Evolutionary conservation across 2,329 filamentous ascomycete genomes (phyloP).

Genomic region (Sporothrix globosa): DNA sequence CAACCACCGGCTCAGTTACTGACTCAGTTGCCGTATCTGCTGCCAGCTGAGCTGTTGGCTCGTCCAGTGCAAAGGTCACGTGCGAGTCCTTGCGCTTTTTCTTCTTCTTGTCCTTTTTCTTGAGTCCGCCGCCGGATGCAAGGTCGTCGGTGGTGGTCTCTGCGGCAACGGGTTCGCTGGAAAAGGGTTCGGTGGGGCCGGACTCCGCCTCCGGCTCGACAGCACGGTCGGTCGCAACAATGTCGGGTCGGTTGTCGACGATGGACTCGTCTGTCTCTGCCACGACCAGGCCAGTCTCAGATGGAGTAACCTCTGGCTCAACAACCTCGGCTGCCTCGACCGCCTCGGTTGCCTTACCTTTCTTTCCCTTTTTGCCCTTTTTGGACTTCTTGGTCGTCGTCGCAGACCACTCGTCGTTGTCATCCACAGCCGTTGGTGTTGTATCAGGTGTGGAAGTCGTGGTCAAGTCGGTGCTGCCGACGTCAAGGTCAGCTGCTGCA

Average conservation of each 20-base stretch:
- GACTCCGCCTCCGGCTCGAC: not conserved
- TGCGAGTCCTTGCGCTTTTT: conserved; percentile 31
- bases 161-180: no score
- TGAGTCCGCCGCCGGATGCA: not conserved
- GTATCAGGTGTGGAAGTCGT: not conserved
- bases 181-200: not conserved
- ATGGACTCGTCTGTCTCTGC: conserved; percentile 3
- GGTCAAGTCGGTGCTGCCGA: not conserved
- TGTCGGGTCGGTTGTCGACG: not conserved
- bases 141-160: conserved; percentile 1
- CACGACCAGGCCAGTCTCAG: conserved; percentile 27
- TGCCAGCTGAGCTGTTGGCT: not conserved
- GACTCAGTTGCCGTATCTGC: not conserved
- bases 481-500: conserved; percentile 32
- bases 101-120: conserved; percentile 24
- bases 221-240: not conserved
- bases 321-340: not conserved
- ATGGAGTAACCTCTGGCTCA: conserved; percentile 15
- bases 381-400: not conserved
- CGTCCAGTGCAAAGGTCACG: conserved; percentile 26
- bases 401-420: not conserved
- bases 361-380: conserved; percentile 31
- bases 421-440: not conserved
- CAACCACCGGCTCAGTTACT: not conserved
- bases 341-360: conserved; percentile 2